A percentile compares a stretch with the other conserved stretches of the same genome.
Evolutionary conservation across 1,139 yeast species (phyloP).

Genomic region (Taphrina deformans): DNA sequence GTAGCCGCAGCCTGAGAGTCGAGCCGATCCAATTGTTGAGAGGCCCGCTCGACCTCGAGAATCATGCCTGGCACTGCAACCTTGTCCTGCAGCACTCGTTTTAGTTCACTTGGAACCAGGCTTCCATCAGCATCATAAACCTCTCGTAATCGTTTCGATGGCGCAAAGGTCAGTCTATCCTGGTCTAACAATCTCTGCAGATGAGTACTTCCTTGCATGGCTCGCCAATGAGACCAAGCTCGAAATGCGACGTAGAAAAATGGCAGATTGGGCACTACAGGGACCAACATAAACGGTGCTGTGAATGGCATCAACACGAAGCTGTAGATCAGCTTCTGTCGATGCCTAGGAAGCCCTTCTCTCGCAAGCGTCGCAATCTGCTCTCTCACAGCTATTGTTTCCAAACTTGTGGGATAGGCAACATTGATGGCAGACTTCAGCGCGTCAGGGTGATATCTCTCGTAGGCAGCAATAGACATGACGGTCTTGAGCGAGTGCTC

Average conservation of each 20-base stretch:
- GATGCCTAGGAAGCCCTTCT: conserved; percentile 30
- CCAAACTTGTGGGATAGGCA: conserved; percentile 6
- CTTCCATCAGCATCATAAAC: conserved; percentile 8
- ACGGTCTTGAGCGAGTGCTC: conserved; percentile 46
- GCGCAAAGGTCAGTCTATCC: neutral
- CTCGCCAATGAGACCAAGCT: conserved; percentile 69
- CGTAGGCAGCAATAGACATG: conserved; percentile 23
- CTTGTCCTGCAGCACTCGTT: neutral
- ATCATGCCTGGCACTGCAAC: conserved; percentile 11
- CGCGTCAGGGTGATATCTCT: conserved; percentile 22
- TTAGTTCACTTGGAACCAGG: neutral
- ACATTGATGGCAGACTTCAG: neutral
- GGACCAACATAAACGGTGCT: conserved; percentile 65
- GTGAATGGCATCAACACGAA: conserved; percentile 55
- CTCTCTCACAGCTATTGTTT: neutral
- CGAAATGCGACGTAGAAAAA: conserved; percentile 73
- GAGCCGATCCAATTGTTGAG: conserved; percentile 1
- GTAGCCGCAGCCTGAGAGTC: conserved; percentile 4
- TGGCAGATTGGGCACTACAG: conserved; percentile 77
- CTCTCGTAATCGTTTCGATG: conserved; percentile 12
- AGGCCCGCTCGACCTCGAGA: conserved; percentile 27
- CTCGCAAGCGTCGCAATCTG: conserved; percentile 5
- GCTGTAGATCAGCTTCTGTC: conserved; percentile 30
- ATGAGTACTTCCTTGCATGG: conserved; percentile 28
- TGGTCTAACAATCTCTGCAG: conserved; percentile 16